Evolutionary conservation across 1,139 yeast genomes (phyloP).

Genomic region (Saccharomyces hybrid): DNA sequence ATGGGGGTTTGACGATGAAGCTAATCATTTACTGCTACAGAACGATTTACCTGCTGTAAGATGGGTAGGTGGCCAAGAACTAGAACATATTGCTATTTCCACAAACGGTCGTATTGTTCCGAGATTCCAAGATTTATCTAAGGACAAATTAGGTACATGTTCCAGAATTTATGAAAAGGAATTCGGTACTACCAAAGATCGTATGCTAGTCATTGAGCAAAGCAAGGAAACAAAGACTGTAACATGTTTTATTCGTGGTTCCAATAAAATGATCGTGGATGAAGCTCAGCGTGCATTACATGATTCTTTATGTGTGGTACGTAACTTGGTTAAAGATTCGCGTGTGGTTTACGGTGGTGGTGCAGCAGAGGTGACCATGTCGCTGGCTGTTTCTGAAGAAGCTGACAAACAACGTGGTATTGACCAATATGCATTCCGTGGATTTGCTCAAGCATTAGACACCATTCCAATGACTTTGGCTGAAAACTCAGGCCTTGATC

Average conservation of each 20-base stretch:
- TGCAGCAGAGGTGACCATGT: constrained; percentile 91
- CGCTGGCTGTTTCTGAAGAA: constrained; percentile 85
- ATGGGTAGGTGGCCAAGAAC: constrained; percentile 98
- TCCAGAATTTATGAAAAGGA: constrained; percentile 80
- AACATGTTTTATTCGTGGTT: constrained; percentile 88
- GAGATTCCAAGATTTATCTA: constrained; percentile 81
- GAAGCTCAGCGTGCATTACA: constrained; percentile 95
- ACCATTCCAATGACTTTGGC: constrained; percentile 91
- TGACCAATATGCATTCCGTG: constrained; percentile 96
- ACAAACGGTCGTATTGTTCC: constrained; percentile 97
- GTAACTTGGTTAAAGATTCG: constrained; percentile 85
- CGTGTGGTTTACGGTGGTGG: constrained; percentile 98
- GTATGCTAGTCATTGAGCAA: constrained; percentile 91
- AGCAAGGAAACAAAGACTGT: constrained; percentile 86
- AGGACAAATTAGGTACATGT: constrained; percentile 80
- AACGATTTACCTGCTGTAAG: constrained; percentile 91
- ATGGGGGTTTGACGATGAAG: constrained; percentile 99
- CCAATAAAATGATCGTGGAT: constrained; percentile 95
- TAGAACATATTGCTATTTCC: constrained; percentile 93
- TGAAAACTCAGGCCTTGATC: constrained; percentile 91
- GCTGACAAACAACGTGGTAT: constrained; percentile 92
- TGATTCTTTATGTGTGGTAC: constrained; percentile 93
- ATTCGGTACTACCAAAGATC: constrained; percentile 93
- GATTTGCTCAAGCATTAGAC: constrained; percentile 89
- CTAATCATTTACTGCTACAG: constrained; percentile 83